These are phyloP conservation scores for Vitis amurensis DNA, from an alignment of 164 flowering plant species.

Conservation along the genomic window DNA sequence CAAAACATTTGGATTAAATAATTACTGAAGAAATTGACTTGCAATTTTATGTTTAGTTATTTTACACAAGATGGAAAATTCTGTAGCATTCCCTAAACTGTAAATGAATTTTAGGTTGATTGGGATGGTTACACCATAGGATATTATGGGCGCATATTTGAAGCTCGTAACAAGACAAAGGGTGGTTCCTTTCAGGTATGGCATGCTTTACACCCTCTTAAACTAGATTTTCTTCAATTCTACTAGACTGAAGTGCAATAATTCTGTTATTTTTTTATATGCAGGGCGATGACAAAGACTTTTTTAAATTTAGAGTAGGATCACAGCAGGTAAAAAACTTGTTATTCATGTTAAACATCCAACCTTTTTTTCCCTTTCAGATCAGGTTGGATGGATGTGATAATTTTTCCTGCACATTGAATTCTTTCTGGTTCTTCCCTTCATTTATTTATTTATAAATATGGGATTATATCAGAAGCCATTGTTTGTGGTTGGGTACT, in stretches of 20 bases:
- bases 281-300: constrained; percentile 90
- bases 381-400: too few relatives aligned
- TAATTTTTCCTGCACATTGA: too few relatives aligned
- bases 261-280: constrained; percentile 9
- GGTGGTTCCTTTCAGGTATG: constrained; percentile 95
- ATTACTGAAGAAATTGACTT: too few relatives aligned
- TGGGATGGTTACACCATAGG: constrained; percentile 99
- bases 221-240: background rate
- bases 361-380: too few relatives aligned
- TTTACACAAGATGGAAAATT: background rate
- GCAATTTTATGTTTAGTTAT: too few relatives aligned
- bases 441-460: too few relatives aligned
- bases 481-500: background rate
- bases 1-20: too few relatives aligned
- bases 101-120: constrained; percentile 55
- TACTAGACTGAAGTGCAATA: background rate
- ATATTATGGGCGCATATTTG: constrained; percentile 96
- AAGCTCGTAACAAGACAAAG: constrained; percentile 97
- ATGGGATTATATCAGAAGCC: background rate
- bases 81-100: background rate
- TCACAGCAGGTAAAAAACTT: constrained; percentile 57
- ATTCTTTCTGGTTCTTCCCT: too few relatives aligned
- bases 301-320: constrained; percentile 83
- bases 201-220: constrained; percentile 5
- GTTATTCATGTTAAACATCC: too few relatives aligned